phyloP scores from a whole-genome alignment of 1,284 basidiomycete genomes.

The Chondrostereum purpureum region DNA sequence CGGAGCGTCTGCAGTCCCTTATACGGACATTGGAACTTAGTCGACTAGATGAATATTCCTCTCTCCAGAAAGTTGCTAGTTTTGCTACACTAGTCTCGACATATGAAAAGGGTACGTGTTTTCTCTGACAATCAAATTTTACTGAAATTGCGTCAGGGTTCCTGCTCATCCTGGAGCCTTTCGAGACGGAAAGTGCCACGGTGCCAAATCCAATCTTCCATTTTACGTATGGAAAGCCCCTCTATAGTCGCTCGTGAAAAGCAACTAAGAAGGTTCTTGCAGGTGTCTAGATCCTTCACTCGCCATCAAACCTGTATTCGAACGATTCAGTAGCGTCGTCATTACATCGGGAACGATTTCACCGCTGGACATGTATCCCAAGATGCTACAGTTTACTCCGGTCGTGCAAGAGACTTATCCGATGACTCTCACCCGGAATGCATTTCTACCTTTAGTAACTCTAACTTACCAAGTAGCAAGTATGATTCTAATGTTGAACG shows the following conservation, averaged over 20 bases:
- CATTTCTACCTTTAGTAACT: constrained; percentile 91
- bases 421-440: constrained; percentile 96
- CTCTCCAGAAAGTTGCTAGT: constrained; percentile 91
- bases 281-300: constrained; percentile 97
- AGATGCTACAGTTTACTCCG: constrained; percentile 98
- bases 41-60: constrained; percentile 85
- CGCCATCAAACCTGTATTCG: constrained; percentile 97
- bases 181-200: constrained; percentile 97
- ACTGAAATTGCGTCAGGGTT: constrained; percentile 59
- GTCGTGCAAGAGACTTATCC: constrained; percentile 96
- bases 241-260: neutral
- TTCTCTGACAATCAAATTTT: constrained; percentile 7
- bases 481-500: neutral
- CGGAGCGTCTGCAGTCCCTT: constrained; percentile 91
- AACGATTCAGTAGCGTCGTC: constrained; percentile 96
- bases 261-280: constrained; percentile 8
- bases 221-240: constrained; percentile 66
- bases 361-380: constrained; percentile 99
- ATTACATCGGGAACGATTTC: constrained; percentile 99
- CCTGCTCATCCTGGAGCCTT: constrained; percentile 94
- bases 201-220: constrained; percentile 99
- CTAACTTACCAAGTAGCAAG: constrained; percentile 1
- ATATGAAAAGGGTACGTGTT: constrained; percentile 83
- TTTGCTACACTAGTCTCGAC: constrained; percentile 98
- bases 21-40: constrained; percentile 90